Percentiles rank a stretch among this genome's conserved stretches.
Evolutionary conservation across 2,329 filamentous ascomycete species (phyloP).

Genomic region (Mycogone perniciosa): DNA sequence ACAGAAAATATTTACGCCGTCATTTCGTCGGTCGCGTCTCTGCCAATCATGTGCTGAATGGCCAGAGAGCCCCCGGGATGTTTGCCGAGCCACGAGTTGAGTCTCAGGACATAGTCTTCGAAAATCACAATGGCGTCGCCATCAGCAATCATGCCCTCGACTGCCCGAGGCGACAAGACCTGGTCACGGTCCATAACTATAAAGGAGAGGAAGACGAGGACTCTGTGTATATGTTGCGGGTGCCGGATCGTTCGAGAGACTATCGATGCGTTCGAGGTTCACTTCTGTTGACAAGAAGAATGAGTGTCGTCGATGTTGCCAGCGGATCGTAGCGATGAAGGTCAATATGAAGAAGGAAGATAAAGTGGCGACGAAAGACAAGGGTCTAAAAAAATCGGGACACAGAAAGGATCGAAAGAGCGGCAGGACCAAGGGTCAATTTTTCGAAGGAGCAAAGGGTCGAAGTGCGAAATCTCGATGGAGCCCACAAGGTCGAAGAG

Average conservation of each 20-base stretch:
- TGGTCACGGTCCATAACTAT: conserved; percentile 6
- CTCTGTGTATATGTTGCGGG: background rate
- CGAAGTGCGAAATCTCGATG: background rate
- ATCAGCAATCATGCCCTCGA: conserved; percentile 73
- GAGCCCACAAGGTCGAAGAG: too few species aligned
- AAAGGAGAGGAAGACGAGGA: background rate
- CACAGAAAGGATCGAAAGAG: background rate
- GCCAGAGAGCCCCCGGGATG: conserved; percentile 90
- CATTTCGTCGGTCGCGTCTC: conserved; percentile 91
- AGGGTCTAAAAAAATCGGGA: background rate
- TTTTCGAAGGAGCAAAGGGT: background rate
- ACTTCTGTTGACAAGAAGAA: background rate
- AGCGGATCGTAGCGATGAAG: background rate
- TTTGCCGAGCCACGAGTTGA: conserved; percentile 81
- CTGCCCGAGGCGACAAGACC: conserved; percentile 3
- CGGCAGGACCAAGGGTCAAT: background rate
- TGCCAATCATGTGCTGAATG: conserved; percentile 87
- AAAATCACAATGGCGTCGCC: conserved; percentile 76
- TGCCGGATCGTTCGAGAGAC: background rate
- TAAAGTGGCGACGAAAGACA: background rate
- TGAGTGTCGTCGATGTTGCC: background rate
- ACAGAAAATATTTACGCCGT: conserved; percentile 56
- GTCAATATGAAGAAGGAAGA: too few species aligned
- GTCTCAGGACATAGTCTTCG: conserved; percentile 74
- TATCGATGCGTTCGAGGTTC: background rate